A percentile compares a stretch with the other conserved stretches of the same genome.
phyloP scores from a whole-genome alignment of 441 rosid species.

The Metrosideros polymorpha region DNA sequence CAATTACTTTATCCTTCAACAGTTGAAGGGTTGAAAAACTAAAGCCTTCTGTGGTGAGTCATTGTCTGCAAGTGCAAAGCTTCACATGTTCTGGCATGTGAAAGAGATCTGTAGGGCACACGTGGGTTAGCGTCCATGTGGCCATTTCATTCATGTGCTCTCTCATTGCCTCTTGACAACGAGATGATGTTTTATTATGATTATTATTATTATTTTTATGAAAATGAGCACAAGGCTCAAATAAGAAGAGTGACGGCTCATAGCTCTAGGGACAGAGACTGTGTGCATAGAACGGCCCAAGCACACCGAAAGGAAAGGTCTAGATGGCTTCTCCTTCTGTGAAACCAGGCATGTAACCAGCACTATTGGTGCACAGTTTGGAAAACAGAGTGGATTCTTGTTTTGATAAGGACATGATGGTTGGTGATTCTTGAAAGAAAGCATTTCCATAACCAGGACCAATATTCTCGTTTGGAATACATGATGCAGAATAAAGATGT shows the following conservation, averaged over 20 bases:
- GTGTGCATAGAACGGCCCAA: background rate
- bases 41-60: background rate
- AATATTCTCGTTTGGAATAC: background rate
- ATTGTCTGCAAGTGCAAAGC: background rate
- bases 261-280: background rate
- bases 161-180: background rate
- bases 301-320: background rate
- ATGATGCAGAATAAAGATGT: background rate
- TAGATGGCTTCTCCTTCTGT: background rate
- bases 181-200: background rate
- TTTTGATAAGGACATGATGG: background rate
- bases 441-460: slow-evolving; percentile 8
- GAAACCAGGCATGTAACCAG: background rate
- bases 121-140: background rate
- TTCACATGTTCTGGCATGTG: slow-evolving; percentile 5
- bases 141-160: background rate
- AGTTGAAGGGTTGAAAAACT: background rate
- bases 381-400: background rate
- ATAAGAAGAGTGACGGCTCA: background rate
- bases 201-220: background rate
- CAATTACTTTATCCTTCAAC: background rate
- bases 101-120: background rate
- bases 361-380: background rate
- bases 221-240: background rate
- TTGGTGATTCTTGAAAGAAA: slow-evolving; percentile 5